Evolutionary conservation across 192 early-diverging fungal genomes (phyloP).

Genomic region (Oehlia diaphana): DNA sequence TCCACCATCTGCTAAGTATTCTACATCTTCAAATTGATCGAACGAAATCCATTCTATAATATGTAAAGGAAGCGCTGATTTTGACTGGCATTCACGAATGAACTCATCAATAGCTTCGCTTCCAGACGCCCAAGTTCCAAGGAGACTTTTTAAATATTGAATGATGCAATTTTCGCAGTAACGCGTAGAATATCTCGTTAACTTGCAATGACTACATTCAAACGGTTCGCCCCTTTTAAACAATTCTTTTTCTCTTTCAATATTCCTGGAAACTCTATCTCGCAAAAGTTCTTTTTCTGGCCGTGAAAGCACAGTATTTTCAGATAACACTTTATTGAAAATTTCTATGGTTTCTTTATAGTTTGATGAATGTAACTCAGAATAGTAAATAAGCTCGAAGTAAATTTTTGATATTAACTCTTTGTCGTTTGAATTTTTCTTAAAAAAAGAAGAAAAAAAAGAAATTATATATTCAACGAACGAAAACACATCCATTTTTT

Average conservation of each 20-base stretch:
- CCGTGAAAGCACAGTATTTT: not conserved
- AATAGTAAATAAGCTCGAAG: not conserved
- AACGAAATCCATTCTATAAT: constrained; percentile 20
- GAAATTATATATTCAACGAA: too few species aligned
- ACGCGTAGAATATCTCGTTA: not conserved
- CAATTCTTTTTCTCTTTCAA: constrained; percentile 8
- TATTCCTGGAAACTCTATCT: not conserved
- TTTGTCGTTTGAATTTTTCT: not conserved
- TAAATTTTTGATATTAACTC: not conserved
- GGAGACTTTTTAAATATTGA: not conserved
- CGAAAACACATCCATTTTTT: too few species aligned
- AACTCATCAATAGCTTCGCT: constrained; percentile 12
- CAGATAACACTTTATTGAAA: not conserved
- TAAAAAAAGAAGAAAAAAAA: too few species aligned
- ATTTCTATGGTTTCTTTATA: not conserved
- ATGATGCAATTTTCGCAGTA: constrained; percentile 21
- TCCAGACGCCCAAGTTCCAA: constrained; percentile 6
- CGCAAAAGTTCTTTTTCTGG: not conserved
- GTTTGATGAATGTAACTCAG: not conserved
- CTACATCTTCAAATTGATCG: constrained; percentile 11
- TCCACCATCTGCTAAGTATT: not conserved
- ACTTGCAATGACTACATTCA: not conserved
- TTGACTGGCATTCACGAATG: constrained; percentile 7
- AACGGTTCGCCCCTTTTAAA: not conserved
- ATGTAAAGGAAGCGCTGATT: not conserved